A percentile compares a stretch with the other conserved stretches of the same genome.
Conservation (phyloP, 805 yeast species). For the Huiozyma sinensis region DNA sequence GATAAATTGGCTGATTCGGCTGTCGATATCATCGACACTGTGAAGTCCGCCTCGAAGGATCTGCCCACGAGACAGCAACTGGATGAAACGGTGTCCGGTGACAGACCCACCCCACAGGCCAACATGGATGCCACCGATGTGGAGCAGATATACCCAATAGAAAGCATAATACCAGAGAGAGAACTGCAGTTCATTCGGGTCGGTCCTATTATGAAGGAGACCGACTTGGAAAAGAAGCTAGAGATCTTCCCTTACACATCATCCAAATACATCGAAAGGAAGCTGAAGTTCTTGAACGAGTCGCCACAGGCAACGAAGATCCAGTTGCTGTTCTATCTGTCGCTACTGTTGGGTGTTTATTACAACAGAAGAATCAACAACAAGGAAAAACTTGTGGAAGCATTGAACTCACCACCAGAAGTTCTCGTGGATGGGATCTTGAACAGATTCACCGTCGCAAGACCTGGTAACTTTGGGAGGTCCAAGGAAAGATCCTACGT, state of each 20-base stretch:
- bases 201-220: constrained; percentile 46
- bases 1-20: constrained; percentile 67
- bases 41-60: constrained; percentile 54
- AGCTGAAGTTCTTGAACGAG: constrained; percentile 21
- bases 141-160: constrained; percentile 71
- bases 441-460: constrained; percentile 56
- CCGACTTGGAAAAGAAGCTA: constrained; percentile 38
- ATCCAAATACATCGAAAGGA: constrained; percentile 45
- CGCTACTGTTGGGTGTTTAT: constrained; percentile 72
- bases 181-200: constrained; percentile 59
- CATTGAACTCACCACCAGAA: constrained; percentile 64
- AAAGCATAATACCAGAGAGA: constrained; percentile 54
- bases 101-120: constrained; percentile 76
- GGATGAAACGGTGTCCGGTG: constrained; percentile 44
- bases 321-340: constrained; percentile 68
- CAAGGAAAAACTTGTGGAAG: constrained; percentile 47
- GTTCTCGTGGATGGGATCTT: constrained; percentile 60
- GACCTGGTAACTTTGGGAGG: constrained; percentile 57
- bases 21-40: constrained; percentile 71
- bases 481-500: constrained; percentile 66
- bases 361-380: constrained; percentile 56
- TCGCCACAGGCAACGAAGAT: constrained; percentile 42
- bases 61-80: constrained; percentile 66
- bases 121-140: constrained; percentile 71
- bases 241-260: constrained; percentile 53